A percentile compares a stretch with the other conserved stretches of the same genome.
These are phyloP conservation scores for Nemania serpens DNA, from an alignment of 2,329 filamentous ascomycete genomes.

Conservation along the genomic window DNA sequence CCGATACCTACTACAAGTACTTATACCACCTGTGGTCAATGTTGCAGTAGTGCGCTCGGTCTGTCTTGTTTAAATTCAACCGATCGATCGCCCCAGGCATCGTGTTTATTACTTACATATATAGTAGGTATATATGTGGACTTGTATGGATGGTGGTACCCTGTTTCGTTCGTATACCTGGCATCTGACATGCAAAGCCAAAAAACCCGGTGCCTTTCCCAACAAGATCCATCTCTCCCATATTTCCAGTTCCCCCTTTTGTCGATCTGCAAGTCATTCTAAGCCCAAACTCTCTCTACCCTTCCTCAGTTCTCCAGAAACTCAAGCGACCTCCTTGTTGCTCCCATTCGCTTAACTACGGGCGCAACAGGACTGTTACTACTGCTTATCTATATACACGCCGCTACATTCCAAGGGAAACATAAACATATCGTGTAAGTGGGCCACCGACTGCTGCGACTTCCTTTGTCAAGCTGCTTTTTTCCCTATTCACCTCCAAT, in stretches of 20 bases:
- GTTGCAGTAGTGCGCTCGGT: slow-evolving; percentile 22
- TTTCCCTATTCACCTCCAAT: not conserved
- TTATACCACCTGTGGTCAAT: not conserved
- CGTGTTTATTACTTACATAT: slow-evolving; percentile 7
- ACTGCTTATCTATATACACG: not conserved
- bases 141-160: too few species aligned
- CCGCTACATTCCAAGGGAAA: not conserved
- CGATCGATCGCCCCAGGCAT: slow-evolving; percentile 15
- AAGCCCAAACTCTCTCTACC: not conserved
- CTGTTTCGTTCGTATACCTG: not conserved
- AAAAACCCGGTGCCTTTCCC: not conserved
- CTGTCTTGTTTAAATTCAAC: slow-evolving; percentile 17
- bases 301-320: not conserved
- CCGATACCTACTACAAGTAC: too few species aligned
- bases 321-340: not conserved
- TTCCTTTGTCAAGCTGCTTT: not conserved
- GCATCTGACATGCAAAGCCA: not conserved
- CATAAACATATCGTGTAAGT: not conserved
- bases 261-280: not conserved
- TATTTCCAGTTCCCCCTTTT: not conserved
- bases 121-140: too few species aligned
- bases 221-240: not conserved
- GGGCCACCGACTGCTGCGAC: not conserved
- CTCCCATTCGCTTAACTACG: not conserved
- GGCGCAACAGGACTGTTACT: not conserved